Percentiles rank a stretch among this genome's conserved stretches.
Conservation (phyloP, 352 stramenopile species). For the Aphanomyces euteiches region DNA sequence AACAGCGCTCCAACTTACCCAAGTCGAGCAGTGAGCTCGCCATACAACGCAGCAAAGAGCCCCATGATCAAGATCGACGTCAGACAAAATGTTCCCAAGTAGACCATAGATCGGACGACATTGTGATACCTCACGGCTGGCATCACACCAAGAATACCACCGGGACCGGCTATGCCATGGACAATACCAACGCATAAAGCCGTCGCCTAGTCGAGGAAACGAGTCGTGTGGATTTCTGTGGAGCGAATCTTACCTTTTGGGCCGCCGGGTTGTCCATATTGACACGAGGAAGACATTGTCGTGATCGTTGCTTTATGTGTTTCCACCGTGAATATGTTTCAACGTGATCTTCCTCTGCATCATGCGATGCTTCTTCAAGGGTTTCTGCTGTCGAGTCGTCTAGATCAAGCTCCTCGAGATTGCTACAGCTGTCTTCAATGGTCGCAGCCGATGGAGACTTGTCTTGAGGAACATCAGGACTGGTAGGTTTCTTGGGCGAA, state of each 20-base stretch:
- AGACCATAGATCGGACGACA: conserved; percentile 70
- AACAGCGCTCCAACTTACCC: conserved; percentile 27
- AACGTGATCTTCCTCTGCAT: conserved; percentile 1
- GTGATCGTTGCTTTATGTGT: background rate
- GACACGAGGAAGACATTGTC: conserved; percentile 39
- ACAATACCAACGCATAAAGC: conserved; percentile 85
- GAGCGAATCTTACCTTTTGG: conserved; percentile 51
- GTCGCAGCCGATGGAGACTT: conserved; percentile 26
- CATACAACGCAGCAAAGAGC: conserved; percentile 80
- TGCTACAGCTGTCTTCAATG: conserved; percentile 19
- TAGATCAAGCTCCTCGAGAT: conserved; percentile 32
- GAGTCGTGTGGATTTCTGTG: conserved; percentile 16
- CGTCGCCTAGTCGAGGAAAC: conserved; percentile 50
- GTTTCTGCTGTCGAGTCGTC: conserved; percentile 40
- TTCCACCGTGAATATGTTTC: background rate
- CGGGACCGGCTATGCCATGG: conserved; percentile 82
- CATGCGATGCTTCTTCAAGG: background rate
- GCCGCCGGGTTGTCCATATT: conserved; percentile 70
- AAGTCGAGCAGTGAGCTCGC: conserved; percentile 62
- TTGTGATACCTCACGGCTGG: conserved; percentile 86
- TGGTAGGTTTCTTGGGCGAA: background rate
- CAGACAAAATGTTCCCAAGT: conserved; percentile 87
- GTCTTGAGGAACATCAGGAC: conserved; percentile 30
- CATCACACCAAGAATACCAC: conserved; percentile 83
- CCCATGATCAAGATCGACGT: conserved; percentile 89